phyloP scores from a whole-genome alignment of 2,329 filamentous ascomycete species.

The Talaromyces sp. region DNA sequence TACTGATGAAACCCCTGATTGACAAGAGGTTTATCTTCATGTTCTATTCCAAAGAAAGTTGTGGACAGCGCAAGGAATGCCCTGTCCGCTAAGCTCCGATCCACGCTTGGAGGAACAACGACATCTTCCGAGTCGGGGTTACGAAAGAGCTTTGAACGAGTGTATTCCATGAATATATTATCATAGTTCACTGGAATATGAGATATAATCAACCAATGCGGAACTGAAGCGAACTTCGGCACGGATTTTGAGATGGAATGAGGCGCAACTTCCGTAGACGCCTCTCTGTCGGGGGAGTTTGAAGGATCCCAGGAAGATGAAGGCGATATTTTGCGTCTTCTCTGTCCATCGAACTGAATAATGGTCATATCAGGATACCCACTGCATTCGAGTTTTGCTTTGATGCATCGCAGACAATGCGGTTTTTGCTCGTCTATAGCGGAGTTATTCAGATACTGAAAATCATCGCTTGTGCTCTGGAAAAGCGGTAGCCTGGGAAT shows the following conservation, averaged over 20 bases:
- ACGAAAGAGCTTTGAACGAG: not conserved
- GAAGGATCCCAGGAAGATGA: not conserved
- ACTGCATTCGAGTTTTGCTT: slow-evolving; percentile 3
- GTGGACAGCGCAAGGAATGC: slow-evolving; percentile 4
- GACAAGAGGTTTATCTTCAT: slow-evolving; percentile 4
- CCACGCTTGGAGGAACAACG: not conserved
- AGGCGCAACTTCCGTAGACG: not conserved
- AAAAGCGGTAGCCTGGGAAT: not conserved
- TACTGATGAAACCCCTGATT: slow-evolving; percentile 1
- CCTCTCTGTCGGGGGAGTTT: not conserved
- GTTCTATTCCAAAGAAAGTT: slow-evolving; percentile 11
- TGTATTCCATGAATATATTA: slow-evolving; percentile 11
- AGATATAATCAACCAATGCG: not conserved
- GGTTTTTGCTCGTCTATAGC: slow-evolving; percentile 3
- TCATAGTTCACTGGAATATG: not conserved
- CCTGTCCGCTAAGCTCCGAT: not conserved
- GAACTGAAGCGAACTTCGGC: not conserved
- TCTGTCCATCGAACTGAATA: slow-evolving; percentile 10
- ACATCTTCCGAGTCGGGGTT: not conserved
- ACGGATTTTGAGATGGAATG: not conserved
- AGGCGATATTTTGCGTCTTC: not conserved
- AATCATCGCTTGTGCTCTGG: not conserved
- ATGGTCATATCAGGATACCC: slow-evolving; percentile 9
- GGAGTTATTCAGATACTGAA: not conserved
- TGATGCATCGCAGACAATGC: slow-evolving; percentile 4